phyloP scores from a whole-genome alignment of 139 green algal genomes.

The Spirogloea muscicola region DNA sequence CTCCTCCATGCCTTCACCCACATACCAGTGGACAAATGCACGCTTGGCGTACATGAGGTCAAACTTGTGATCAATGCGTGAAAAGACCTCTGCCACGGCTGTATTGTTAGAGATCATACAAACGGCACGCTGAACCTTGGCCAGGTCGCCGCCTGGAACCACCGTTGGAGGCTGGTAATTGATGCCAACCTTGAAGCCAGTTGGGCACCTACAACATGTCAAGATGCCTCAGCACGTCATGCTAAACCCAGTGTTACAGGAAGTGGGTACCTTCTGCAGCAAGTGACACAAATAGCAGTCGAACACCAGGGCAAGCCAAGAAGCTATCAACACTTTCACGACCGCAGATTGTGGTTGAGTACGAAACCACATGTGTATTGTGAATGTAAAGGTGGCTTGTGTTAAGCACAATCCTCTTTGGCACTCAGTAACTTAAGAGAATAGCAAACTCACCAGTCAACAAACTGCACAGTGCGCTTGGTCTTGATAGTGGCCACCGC shows the following conservation, averaged over 20 bases:
- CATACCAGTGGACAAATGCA: slow-evolving; percentile 99
- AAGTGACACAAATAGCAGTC: too few relatives aligned
- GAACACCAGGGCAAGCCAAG: too few relatives aligned
- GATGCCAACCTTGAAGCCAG: slow-evolving; percentile 99
- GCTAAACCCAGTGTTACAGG: too few relatives aligned
- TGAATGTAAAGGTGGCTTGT: too few relatives aligned
- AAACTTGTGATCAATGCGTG: slow-evolving; percentile 99
- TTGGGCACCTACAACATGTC: too few relatives aligned
- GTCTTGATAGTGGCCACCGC: slow-evolving; percentile 97
- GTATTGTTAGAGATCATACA: slow-evolving; percentile 99
- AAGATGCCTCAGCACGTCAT: too few relatives aligned
- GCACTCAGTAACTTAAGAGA: too few relatives aligned
- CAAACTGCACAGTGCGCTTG: slow-evolving; percentile 97
- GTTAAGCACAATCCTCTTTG: too few relatives aligned
- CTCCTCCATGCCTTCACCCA: slow-evolving; percentile 97
- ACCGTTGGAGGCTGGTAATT: slow-evolving; percentile 99
- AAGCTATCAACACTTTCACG: too few relatives aligned
- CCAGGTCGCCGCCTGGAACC: slow-evolving; percentile 93
- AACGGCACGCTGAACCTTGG: slow-evolving; percentile 98
- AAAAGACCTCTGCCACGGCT: slow-evolving; percentile 92
- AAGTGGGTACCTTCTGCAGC: too few relatives aligned
- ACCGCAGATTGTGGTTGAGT: too few relatives aligned
- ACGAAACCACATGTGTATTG: too few relatives aligned
- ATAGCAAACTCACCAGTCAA: slow-evolving; percentile 99
- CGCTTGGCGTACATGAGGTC: slow-evolving; percentile 99